Percentiles rank a stretch among this genome's conserved stretches.
Evolutionary conservation across 306 rosid genomes (phyloP).

Genomic region (Abrus precatorius): DNA sequence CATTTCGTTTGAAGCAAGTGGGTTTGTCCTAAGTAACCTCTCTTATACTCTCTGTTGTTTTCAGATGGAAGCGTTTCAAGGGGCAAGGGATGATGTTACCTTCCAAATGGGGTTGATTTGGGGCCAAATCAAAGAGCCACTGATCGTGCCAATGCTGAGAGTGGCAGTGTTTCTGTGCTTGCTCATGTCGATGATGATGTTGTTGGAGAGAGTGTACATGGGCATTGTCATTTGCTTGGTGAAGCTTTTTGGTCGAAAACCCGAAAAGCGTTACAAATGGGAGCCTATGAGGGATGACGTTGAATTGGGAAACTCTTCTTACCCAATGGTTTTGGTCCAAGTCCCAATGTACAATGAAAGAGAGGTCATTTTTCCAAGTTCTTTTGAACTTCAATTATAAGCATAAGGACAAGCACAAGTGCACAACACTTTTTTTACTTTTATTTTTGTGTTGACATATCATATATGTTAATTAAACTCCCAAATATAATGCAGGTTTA

Average conservation of each 20-base stretch:
- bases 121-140: slow-evolving; percentile 69
- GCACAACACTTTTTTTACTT: not conserved
- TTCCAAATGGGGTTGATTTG: slow-evolving; percentile 61
- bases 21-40: not conserved
- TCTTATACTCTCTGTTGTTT: not conserved
- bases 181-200: slow-evolving; percentile 75
- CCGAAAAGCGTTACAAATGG: slow-evolving; percentile 83
- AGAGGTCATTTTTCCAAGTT: slow-evolving; percentile 63
- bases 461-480: not conserved
- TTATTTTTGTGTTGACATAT: not conserved
- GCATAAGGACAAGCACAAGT: not conserved
- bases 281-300: slow-evolving; percentile 78
- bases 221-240: slow-evolving; percentile 65
- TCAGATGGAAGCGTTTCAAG: slow-evolving; percentile 69
- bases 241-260: slow-evolving; percentile 68
- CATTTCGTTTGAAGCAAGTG: slow-evolving; percentile 23
- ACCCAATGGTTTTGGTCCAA: slow-evolving; percentile 86
- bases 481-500: slow-evolving; percentile 64
- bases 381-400: not conserved
- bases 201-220: slow-evolving; percentile 83
- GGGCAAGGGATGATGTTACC: slow-evolving; percentile 60
- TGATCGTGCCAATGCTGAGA: slow-evolving; percentile 72
- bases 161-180: slow-evolving; percentile 65
- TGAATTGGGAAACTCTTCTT: slow-evolving; percentile 75
- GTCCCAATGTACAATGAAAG: slow-evolving; percentile 94